Evolutionary conservation across 2,329 filamentous ascomycete genomes (phyloP).

Genomic region (Chalaropsis thielavioides): DNA sequence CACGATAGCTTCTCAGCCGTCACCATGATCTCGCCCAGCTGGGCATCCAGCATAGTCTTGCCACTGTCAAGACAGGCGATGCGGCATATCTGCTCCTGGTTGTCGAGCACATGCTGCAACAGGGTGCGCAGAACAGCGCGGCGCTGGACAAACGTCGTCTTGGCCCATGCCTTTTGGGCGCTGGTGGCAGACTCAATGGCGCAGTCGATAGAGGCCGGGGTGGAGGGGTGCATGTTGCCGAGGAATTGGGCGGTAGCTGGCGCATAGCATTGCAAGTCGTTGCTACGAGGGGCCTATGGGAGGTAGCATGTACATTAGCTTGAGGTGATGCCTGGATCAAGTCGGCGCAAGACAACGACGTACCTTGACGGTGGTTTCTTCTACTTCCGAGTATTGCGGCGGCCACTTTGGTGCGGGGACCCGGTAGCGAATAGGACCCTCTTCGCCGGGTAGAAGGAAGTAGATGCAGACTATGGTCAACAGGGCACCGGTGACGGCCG

Average conservation of each 20-base stretch:
- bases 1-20: conserved; percentile 88
- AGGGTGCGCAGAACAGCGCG: conserved; percentile 68
- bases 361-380: conserved; percentile 47
- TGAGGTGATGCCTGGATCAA: not conserved
- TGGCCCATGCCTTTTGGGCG: conserved; percentile 65
- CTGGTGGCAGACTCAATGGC: conserved; percentile 57
- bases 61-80: conserved; percentile 84
- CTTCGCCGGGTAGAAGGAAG: conserved; percentile 22
- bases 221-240: conserved; percentile 63
- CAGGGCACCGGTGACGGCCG: conserved; percentile 23
- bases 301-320: not conserved
- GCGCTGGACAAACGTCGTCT: conserved; percentile 63
- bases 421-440: conserved; percentile 40
- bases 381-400: conserved; percentile 41
- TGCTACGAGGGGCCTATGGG: conserved; percentile 42
- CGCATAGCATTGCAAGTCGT: conserved; percentile 68
- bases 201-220: conserved; percentile 61
- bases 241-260: conserved; percentile 80
- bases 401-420: conserved; percentile 49
- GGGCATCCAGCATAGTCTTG: conserved; percentile 90
- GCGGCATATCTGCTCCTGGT: conserved; percentile 74
- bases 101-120: conserved; percentile 68
- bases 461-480: conserved; percentile 24
- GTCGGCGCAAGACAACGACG: conserved; percentile 1
- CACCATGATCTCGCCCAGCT: conserved; percentile 86